phyloP scores from a whole-genome alignment of 2,329 filamentous ascomycete genomes.

The Aspergillus fischeri region DNA sequence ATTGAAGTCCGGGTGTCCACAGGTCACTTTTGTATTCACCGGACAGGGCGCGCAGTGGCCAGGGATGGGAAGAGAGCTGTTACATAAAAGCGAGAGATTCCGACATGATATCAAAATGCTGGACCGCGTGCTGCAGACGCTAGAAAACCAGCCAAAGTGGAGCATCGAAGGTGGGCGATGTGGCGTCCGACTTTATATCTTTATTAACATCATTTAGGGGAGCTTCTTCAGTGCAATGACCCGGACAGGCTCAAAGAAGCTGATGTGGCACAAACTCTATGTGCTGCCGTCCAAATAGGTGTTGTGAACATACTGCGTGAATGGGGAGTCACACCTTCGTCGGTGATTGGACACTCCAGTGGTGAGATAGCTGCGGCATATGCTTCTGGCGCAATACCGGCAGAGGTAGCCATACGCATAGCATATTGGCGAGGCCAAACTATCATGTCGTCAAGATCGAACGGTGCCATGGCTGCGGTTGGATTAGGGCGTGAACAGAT shows the following conservation, averaged over 20 bases:
- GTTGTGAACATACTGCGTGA: conserved; percentile 23
- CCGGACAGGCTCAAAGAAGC: conserved; percentile 17
- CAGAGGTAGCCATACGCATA: conserved; percentile 10
- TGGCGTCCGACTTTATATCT: too few relatives aligned
- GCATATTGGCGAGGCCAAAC: conserved; percentile 5
- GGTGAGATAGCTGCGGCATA: conserved; percentile 52
- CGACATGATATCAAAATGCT: not conserved
- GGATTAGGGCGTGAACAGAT: conserved; percentile 9
- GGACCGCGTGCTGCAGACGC: too few relatives aligned
- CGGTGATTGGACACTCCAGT: conserved; percentile 48
- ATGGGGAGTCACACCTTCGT: conserved; percentile 31
- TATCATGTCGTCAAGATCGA: not conserved
- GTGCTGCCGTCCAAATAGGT: conserved; percentile 26
- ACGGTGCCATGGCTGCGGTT: conserved; percentile 19
- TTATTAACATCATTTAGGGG: too few relatives aligned
- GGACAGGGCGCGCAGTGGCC: conserved; percentile 32
- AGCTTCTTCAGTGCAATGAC: too few relatives aligned
- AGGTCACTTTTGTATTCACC: conserved; percentile 19
- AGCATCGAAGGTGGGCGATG: not conserved
- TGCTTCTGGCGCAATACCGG: conserved; percentile 43
- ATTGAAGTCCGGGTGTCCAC: too few relatives aligned
- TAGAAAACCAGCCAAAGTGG: conserved; percentile 5
- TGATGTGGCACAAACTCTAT: conserved; percentile 21
- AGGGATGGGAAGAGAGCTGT: conserved; percentile 23
- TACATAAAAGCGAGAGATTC: not conserved